phyloP scores from a whole-genome alignment of 345 rosid species.

The Populus pruinosa region DNA sequence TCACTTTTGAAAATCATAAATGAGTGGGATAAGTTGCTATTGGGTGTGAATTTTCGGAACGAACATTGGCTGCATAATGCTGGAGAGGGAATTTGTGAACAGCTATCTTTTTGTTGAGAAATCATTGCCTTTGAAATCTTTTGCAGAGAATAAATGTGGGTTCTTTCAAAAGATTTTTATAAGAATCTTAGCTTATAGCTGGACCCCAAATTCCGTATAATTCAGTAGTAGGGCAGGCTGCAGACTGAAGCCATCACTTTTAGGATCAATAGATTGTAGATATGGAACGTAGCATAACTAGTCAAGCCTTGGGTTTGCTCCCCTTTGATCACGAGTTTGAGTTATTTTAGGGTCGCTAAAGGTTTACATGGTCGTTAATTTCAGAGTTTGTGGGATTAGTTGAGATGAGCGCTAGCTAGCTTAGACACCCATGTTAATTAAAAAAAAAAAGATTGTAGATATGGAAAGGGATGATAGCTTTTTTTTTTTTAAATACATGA shows the following conservation, averaged over 20 bases:
- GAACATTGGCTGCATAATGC: neutral
- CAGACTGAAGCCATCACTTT: neutral
- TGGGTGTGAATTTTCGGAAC: neutral
- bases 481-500: neutral
- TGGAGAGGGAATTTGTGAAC: neutral
- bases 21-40: neutral
- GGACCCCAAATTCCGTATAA: neutral
- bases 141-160: neutral
- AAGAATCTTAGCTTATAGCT: neutral
- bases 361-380: too few relatives aligned
- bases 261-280: neutral
- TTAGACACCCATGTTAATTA: too few relatives aligned
- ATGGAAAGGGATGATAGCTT: neutral
- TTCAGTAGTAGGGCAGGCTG: neutral
- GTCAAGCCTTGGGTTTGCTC: too few relatives aligned
- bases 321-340: too few relatives aligned
- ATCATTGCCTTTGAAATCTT: neutral
- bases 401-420: accelerated
- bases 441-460: neutral
- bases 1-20: neutral
- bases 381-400: too few relatives aligned
- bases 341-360: too few relatives aligned
- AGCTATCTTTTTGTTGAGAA: neutral
- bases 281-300: too few relatives aligned
- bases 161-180: neutral